Evolutionary conservation across 2,329 filamentous ascomycete genomes (phyloP).

Genomic region (Samsoniella hepiali): DNA sequence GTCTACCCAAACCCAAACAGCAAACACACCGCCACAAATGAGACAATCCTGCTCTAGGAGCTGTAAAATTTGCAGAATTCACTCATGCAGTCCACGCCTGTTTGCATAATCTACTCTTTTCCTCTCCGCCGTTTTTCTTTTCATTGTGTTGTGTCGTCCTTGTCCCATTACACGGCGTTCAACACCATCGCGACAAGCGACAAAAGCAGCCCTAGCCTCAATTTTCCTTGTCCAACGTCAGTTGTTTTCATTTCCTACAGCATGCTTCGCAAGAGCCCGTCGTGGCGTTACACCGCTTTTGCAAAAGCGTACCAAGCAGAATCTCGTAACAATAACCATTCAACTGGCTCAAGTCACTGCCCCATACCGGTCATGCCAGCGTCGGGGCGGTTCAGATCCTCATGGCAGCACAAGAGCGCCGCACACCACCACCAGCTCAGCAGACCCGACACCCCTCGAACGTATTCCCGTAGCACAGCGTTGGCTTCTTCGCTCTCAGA

Average conservation of each 20-base stretch:
- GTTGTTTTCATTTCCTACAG: neutral
- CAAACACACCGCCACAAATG: constrained; percentile 14
- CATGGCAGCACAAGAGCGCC: neutral
- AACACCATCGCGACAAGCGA: neutral
- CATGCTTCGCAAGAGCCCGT: too few relatives aligned
- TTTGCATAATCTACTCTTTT: too few relatives aligned
- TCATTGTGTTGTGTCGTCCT: too few relatives aligned
- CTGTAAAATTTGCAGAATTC: neutral
- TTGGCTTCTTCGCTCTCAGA: constrained; percentile 4
- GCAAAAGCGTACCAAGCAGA: too few relatives aligned
- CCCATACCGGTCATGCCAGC: too few relatives aligned
- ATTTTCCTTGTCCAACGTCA: neutral
- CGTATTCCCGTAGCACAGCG: neutral
- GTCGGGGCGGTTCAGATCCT: too few relatives aligned
- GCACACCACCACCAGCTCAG: neutral
- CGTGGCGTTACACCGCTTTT: neutral
- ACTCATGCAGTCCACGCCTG: too few relatives aligned
- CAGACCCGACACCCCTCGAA: neutral
- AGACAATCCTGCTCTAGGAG: neutral
- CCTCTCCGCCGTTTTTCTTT: too few relatives aligned
- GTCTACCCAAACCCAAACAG: neutral
- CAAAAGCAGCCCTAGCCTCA: neutral
- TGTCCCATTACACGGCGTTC: too few relatives aligned
- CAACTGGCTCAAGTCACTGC: too few relatives aligned
- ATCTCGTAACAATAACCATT: too few relatives aligned